phyloP scores from a whole-genome alignment of 768 basidiomycete genomes.

The Naganishia randhawae region DNA sequence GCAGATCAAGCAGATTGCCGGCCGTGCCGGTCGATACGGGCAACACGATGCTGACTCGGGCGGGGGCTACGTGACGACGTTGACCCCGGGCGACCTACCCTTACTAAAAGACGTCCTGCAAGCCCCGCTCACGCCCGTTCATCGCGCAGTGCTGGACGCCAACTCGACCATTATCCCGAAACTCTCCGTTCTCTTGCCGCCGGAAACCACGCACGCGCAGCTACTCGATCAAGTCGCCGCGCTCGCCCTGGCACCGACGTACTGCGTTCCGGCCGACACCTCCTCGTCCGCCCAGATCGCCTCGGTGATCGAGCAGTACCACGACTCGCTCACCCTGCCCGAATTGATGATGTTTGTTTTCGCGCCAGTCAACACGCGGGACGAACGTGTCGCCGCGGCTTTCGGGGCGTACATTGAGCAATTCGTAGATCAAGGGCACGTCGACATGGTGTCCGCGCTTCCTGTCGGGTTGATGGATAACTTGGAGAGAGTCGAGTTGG shows the following conservation, averaged over 20 bases:
- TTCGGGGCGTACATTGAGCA: constrained; percentile 52
- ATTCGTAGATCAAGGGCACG: constrained; percentile 54
- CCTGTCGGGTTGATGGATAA: constrained; percentile 51
- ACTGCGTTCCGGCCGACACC: constrained; percentile 42
- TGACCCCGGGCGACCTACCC: constrained; percentile 63
- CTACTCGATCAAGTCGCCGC: constrained; percentile 48
- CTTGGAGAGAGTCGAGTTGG: constrained; percentile 54
- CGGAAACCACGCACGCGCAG: constrained; percentile 42
- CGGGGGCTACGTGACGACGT: constrained; percentile 70
- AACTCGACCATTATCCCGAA: constrained; percentile 35
- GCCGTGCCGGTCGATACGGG: constrained; percentile 86
- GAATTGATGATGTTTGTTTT: constrained; percentile 49
- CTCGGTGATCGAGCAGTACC: constrained; percentile 43
- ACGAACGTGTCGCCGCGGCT: constrained; percentile 39
- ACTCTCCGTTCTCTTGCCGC: constrained; percentile 49
- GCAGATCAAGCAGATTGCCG: constrained; percentile 88
- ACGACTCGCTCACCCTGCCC: constrained; percentile 40
- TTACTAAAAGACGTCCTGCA: constrained; percentile 60
- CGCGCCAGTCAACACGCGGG: constrained; percentile 49
- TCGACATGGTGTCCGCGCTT: constrained; percentile 54
- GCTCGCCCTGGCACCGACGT: constrained; percentile 41
- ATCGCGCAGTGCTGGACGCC: constrained; percentile 56
- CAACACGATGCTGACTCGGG: constrained; percentile 54
- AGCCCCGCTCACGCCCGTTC: constrained; percentile 57
- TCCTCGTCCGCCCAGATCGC: constrained; percentile 32